A percentile compares a stretch with the other conserved stretches of the same genome.
Evolutionary conservation across 208 protist genomes (phyloP).

Genomic region (Acanthamoeba lenticulata): DNA sequence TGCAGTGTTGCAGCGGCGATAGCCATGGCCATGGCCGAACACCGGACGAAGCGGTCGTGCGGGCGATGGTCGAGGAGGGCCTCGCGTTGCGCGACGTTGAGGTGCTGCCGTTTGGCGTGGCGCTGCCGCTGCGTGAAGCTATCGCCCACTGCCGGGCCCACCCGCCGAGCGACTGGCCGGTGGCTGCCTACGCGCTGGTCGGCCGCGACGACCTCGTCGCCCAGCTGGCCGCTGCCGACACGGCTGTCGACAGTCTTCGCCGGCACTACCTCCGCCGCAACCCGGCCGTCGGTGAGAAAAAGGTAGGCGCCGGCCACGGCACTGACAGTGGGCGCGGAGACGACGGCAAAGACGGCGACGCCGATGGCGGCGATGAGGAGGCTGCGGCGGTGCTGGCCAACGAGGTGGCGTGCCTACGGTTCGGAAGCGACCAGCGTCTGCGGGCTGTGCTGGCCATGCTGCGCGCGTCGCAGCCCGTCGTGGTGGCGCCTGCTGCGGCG

Average conservation of each 20-base stretch:
- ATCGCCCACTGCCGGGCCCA: slow-evolving; percentile 70
- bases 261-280: not conserved
- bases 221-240: not conserved
- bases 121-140: slow-evolving; percentile 78
- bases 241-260: no score
- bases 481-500: not conserved
- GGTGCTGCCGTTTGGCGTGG: slow-evolving; percentile 75
- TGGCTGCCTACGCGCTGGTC: slow-evolving; percentile 71
- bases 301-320: not conserved
- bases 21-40: not conserved
- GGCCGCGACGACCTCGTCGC: slow-evolving; percentile 77
- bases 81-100: slow-evolving; percentile 71
- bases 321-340: not conserved
- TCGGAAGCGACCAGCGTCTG: slow-evolving; percentile 75
- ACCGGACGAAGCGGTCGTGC: slow-evolving; percentile 45
- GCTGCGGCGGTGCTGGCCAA: slow-evolving; percentile 69
- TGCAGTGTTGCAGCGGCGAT: no score
- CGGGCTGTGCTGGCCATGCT: slow-evolving; percentile 76
- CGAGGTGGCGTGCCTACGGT: slow-evolving; percentile 66
- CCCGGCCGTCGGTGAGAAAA: not conserved
- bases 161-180: slow-evolving; percentile 73
- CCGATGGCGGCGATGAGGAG: not conserved
- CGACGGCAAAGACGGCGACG: not conserved
- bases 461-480: slow-evolving; percentile 46
- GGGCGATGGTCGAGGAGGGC: slow-evolving; percentile 63